Base-by-base conservation (phyloP, 805 yeast genomes). In the Kluyveromyces nonfermentans region DNA sequence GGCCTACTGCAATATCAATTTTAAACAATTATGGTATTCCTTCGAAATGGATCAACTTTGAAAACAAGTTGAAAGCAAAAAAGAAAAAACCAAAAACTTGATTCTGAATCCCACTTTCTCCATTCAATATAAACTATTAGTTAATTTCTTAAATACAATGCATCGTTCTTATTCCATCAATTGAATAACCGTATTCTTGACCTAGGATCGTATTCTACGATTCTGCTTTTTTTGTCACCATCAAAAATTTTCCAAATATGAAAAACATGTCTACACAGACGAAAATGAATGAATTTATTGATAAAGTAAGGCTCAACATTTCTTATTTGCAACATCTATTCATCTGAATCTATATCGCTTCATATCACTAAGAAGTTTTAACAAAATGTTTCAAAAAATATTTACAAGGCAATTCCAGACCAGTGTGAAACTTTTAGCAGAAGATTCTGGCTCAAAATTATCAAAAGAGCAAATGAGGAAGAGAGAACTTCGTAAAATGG, bases 11-110 rank as follows among this genome's bases (percentile, higher is more conserved):
- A 9, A 65, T 71, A n/a, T 81, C 79, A 2, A 59, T 81, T 37
- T 64, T 89, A 45, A 71, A 36, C 67, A 65, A 77, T 46, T 68
- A 70, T 42, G 95, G 95, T 0, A 64, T 90, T 20, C 80, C 82
- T 19, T 59, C 72, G 4, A 60, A 71, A 15, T 84, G 82, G 81
- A 79, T 90, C 15, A 74, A 72, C 19, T 73, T 76, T 45, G 79
- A 74, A 45, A 84, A 84, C 53, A 82, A 78, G 54, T 57, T 74
- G 19, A 81, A 78, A 55, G 64, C 67, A 45, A 77, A 71, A 56
- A 78, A 73, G 64, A 74, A 70, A 62, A 62, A 53, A 48, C 14
- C 21, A 17, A 14, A 35, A 17, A 8, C 20, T 8, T 9, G 14
- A n/a, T 7, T n/a, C n/a, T 17, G 10, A 2, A n/a, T 4, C 3